phyloP scores from a whole-genome alignment of 2,329 filamentous ascomycete species.

The Colletotrichum limetticola region DNA sequence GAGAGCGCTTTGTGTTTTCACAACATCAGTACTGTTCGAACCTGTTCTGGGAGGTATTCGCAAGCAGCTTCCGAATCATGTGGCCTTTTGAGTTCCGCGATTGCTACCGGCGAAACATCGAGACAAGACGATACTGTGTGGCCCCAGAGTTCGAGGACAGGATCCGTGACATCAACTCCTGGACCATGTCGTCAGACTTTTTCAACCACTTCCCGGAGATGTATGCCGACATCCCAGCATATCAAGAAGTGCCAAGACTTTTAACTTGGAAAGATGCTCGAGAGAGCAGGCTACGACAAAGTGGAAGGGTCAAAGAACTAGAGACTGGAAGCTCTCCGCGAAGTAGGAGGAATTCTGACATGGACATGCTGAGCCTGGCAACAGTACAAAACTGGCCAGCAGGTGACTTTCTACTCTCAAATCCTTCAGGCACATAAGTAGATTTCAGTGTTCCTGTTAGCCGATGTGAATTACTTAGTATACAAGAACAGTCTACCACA shows the following conservation, averaged over 20 bases:
- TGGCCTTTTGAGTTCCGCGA: conserved; percentile 42
- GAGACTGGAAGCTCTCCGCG: background rate
- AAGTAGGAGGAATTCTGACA: background rate
- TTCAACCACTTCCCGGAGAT: conserved; percentile 41
- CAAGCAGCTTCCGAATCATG: conserved; percentile 37
- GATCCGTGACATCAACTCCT: conserved; percentile 40
- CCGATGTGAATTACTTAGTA: background rate
- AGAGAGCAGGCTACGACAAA: background rate
- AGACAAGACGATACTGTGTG: conserved; percentile 38
- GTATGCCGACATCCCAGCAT: conserved; percentile 28
- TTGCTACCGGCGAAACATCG: conserved; percentile 39
- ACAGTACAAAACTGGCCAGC: background rate
- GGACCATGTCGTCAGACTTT: conserved; percentile 43
- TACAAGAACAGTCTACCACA: background rate
- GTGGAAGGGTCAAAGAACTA: background rate
- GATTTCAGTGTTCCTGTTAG: background rate
- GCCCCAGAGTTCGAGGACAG: conserved; percentile 38
- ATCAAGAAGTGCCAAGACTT: conserved; percentile 1
- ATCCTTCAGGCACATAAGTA: background rate
- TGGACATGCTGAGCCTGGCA: background rate
- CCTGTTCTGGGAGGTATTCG: conserved; percentile 41
- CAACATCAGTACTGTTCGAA: conserved; percentile 44
- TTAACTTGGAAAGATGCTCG: background rate
- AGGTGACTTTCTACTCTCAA: background rate
- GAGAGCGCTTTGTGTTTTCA: conserved; percentile 42